These are phyloP conservation scores for Elymus sibiricus DNA, from an alignment of 176 grass and related monocot species.

Conservation along the genomic window DNA sequence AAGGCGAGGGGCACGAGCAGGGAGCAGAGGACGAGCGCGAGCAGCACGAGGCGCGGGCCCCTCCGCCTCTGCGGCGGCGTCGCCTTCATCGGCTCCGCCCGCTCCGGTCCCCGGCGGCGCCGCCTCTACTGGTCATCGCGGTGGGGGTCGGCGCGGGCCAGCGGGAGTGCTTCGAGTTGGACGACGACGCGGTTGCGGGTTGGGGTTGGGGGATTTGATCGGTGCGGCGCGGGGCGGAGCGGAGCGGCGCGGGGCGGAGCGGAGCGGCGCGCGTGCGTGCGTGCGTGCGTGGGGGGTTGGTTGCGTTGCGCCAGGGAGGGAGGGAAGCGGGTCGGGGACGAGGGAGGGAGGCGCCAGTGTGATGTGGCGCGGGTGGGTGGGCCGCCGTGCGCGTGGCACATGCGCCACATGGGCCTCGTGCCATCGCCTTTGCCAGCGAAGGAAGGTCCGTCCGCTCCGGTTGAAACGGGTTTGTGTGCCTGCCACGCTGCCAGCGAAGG, in stretches of 20 bases:
- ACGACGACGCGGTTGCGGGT: neutral
- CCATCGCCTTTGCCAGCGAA: neutral
- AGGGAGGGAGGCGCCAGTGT: neutral
- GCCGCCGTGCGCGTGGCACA: neutral
- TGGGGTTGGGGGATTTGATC: neutral
- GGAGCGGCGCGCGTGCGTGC: neutral
- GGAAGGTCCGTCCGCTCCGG: no score
- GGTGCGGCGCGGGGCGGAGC: neutral
- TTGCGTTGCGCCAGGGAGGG: neutral
- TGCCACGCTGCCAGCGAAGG: neutral
- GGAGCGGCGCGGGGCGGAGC: neutral
- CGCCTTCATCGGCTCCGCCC: slow-evolving; percentile 46
- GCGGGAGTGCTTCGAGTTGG: neutral
- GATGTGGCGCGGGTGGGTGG: neutral
- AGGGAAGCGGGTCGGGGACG: no score
- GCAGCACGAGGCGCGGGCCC: slow-evolving; percentile 55
- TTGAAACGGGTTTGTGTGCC: neutral
- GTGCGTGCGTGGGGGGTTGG: neutral
- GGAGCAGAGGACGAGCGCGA: slow-evolving; percentile 80
- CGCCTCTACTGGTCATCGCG: slow-evolving; percentile 30
- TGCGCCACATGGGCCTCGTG: slow-evolving; percentile 4
- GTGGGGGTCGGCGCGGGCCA: neutral
- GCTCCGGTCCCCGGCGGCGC: neutral
- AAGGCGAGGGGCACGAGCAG: slow-evolving; percentile 84
- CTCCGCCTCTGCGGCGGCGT: slow-evolving; percentile 51